phyloP scores from a whole-genome alignment of 352 stramenopile genomes.

The Globisporangium perplexum region DNA sequence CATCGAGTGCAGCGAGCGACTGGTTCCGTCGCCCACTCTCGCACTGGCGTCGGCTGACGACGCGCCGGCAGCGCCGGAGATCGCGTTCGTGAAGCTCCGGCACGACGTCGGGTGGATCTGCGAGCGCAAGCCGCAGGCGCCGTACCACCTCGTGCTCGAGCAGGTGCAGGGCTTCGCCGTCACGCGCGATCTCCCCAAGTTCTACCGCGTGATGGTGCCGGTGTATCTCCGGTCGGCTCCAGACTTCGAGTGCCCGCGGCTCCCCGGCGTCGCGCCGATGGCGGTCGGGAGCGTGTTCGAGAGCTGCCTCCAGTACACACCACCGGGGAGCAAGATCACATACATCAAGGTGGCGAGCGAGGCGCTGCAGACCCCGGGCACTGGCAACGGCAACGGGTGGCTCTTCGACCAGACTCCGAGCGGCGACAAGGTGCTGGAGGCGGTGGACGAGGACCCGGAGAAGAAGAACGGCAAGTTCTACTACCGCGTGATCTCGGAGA shows the following conservation, averaged over 20 bases:
- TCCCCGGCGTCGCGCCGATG: slow-evolving; percentile 60
- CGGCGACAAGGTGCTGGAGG: slow-evolving; percentile 61
- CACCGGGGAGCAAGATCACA: slow-evolving; percentile 66
- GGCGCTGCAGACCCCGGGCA: slow-evolving; percentile 27
- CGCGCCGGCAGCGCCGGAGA: slow-evolving; percentile 20
- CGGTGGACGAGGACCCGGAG: slow-evolving; percentile 64
- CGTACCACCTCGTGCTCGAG: slow-evolving; percentile 49
- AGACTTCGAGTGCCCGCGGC: slow-evolving; percentile 68
- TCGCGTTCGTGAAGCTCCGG: slow-evolving; percentile 75
- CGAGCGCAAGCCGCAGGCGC: slow-evolving; percentile 42
- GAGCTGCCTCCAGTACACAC: slow-evolving; percentile 72
- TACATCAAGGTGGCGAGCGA: slow-evolving; percentile 77
- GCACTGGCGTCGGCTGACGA: slow-evolving; percentile 1
- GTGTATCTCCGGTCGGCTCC: slow-evolving; percentile 65
- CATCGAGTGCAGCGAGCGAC: slow-evolving; percentile 73
- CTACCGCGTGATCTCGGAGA: slow-evolving; percentile 61
- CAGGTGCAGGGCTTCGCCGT: slow-evolving; percentile 68
- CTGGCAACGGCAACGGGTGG: slow-evolving; percentile 44
- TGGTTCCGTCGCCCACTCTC: slow-evolving; percentile 44
- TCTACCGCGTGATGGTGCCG: slow-evolving; percentile 68
- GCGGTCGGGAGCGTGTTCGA: slow-evolving; percentile 71
- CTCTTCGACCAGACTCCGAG: slow-evolving; percentile 60
- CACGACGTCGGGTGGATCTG: slow-evolving; percentile 80
- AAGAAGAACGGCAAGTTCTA: slow-evolving; percentile 83
- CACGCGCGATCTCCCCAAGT: slow-evolving; percentile 61